Percentiles rank a stretch among this genome's conserved stretches.
Conservation (phyloP, 176 grass and related monocot species). For the Carex kokanica region DNA sequence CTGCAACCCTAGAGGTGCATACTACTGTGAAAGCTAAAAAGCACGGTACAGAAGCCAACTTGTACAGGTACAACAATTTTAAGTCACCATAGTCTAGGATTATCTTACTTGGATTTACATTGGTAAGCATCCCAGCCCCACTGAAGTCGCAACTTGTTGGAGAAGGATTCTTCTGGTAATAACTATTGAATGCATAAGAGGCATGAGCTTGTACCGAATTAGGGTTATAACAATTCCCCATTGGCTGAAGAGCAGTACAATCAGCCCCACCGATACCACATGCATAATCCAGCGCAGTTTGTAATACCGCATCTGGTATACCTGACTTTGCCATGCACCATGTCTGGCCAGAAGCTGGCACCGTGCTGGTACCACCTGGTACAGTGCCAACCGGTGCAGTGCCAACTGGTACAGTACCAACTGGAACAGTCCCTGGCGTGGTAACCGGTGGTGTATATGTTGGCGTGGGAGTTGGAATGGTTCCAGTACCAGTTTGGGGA, state of each 20-base stretch:
- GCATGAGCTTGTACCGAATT: conserved; percentile 71
- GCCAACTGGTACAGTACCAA: conserved; percentile 25
- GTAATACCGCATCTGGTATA: conserved; percentile 36
- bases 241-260: conserved; percentile 77
- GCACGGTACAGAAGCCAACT: background rate
- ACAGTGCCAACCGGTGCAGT: background rate
- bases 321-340: conserved; percentile 87
- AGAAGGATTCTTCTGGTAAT: conserved; percentile 85
- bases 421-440: conserved; percentile 37
- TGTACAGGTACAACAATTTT: background rate
- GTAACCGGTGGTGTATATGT: conserved; percentile 40
- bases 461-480: conserved; percentile 24
- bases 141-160: conserved; percentile 88
- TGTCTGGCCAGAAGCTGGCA: conserved; percentile 38
- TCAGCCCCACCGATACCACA: conserved; percentile 85
- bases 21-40: background rate
- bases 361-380: conserved; percentile 12
- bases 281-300: conserved; percentile 73
- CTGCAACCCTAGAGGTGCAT: background rate
- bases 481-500: conserved; percentile 12
- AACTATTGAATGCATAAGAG: conserved; percentile 93
- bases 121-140: conserved; percentile 74
- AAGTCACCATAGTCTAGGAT: background rate
- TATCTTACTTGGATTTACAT: conserved; percentile 79
- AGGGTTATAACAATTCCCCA: conserved; percentile 81